Conservation (phyloP, 2,329 filamentous ascomycete species). For the Paecilomyces sp. region DNA sequence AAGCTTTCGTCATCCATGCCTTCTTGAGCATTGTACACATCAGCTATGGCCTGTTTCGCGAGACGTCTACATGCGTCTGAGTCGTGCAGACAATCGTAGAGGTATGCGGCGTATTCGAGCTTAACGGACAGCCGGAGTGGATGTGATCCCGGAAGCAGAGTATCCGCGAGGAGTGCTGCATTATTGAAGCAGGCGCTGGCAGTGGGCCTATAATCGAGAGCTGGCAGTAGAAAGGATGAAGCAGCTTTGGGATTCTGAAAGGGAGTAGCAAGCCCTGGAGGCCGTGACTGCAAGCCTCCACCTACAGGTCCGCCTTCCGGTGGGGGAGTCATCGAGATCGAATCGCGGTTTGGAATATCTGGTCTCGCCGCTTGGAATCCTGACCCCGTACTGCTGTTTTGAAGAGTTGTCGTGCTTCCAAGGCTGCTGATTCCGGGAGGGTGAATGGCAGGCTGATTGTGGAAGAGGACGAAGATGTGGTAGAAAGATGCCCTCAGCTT, state of each 20-base stretch:
- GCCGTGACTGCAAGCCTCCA: slow-evolving; percentile 42
- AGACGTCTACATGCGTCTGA: slow-evolving; percentile 65
- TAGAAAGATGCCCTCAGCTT: slow-evolving; percentile 93
- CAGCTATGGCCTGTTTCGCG: slow-evolving; percentile 75
- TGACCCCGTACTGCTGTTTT: slow-evolving; percentile 12
- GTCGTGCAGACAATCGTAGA: slow-evolving; percentile 89
- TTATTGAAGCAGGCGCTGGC: slow-evolving; percentile 75
- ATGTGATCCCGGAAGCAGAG: slow-evolving; percentile 76
- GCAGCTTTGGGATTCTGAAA: slow-evolving; percentile 30
- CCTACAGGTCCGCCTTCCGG: slow-evolving; percentile 53
- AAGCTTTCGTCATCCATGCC: slow-evolving; percentile 96
- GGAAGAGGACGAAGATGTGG: slow-evolving; percentile 93
- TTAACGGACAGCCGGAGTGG: slow-evolving; percentile 84
- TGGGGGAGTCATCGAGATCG: slow-evolving; percentile 38
- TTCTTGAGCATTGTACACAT: slow-evolving; percentile 86
- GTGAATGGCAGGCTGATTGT: slow-evolving; percentile 77
- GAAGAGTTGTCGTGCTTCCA: slow-evolving; percentile 17
- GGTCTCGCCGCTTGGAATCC: slow-evolving; percentile 4
- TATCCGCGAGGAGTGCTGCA: slow-evolving; percentile 66
- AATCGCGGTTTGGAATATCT: slow-evolving; percentile 19
- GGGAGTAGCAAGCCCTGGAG: slow-evolving; percentile 28
- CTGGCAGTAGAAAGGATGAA: slow-evolving; percentile 71
- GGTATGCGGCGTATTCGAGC: slow-evolving; percentile 84
- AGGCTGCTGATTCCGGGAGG: slow-evolving; percentile 46
- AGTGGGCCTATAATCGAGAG: slow-evolving; percentile 73